Conservation (phyloP, 1,284 basidiomycete genomes). For the Meira miltonrushii region DNA sequence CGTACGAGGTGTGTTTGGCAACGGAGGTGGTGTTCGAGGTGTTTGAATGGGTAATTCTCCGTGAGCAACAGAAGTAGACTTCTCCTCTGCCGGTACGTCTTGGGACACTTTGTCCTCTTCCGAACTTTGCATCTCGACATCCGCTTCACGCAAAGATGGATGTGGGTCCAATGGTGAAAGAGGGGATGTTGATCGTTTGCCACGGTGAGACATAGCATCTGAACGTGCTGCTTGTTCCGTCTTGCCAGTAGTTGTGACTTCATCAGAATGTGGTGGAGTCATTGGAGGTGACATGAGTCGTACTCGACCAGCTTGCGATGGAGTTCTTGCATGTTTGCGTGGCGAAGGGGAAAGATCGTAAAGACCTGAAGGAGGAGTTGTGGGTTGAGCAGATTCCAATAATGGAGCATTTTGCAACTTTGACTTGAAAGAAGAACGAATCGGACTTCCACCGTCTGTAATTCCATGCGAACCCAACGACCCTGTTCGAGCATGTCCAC, state of each 20-base stretch:
- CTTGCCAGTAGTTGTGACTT: too few relatives aligned
- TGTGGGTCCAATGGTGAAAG: too few relatives aligned
- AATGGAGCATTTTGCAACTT: too few relatives aligned
- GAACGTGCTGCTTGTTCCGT: too few relatives aligned
- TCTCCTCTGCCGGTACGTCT: background rate
- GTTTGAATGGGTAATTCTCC: background rate
- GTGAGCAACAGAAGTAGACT: background rate
- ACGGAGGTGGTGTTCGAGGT: constrained; percentile 12
- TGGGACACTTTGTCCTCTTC: background rate
- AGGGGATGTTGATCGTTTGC: too few relatives aligned
- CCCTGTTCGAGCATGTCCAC: too few relatives aligned
- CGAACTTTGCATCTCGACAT: background rate
- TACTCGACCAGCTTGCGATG: background rate
- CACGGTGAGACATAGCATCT: too few relatives aligned
- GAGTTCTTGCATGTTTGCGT: background rate
- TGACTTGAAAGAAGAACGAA: too few relatives aligned
- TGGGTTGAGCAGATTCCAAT: background rate
- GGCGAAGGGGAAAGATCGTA: background rate
- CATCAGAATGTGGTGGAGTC: background rate
- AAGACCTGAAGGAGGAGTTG: background rate
- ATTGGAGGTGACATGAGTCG: background rate
- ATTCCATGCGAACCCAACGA: too few relatives aligned
- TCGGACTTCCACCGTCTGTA: too few relatives aligned
- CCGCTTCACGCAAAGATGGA: background rate
- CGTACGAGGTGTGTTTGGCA: constrained; percentile 14